phyloP scores from a whole-genome alignment of 2,329 filamentous ascomycete species.

The Sporothrix luriei region DNA sequence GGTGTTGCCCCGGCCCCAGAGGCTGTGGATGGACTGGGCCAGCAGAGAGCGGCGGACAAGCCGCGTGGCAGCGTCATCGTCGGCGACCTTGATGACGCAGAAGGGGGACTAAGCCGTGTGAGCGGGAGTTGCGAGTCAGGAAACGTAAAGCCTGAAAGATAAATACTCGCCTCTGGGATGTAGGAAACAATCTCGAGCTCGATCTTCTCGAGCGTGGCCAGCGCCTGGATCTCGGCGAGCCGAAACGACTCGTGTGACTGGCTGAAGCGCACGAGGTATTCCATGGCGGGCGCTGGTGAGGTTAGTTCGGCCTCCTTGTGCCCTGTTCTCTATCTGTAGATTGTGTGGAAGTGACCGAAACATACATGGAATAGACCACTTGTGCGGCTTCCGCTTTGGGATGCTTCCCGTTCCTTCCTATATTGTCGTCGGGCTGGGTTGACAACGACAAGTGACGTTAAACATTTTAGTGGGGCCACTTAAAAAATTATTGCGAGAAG shows the following conservation, averaged over 20 bases:
- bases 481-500: constrained; percentile 27
- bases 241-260: constrained; percentile 93
- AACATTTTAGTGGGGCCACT: constrained; percentile 32
- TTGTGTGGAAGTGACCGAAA: not conserved
- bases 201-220: constrained; percentile 70
- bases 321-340: not conserved
- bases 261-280: constrained; percentile 86
- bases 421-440: not conserved
- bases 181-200: constrained; percentile 76
- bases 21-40: constrained; percentile 79
- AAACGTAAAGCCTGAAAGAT: not conserved
- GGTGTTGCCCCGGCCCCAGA: constrained; percentile 75
- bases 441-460: constrained; percentile 24
- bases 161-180: constrained; percentile 64
- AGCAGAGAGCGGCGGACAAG: constrained; percentile 79
- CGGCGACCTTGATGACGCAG: constrained; percentile 72
- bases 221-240: constrained; percentile 76
- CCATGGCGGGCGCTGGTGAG: constrained; percentile 49
- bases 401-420: not conserved
- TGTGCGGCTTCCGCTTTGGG: not conserved
- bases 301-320: not conserved
- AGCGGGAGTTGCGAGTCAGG: not conserved
- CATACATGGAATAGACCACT: not conserved
- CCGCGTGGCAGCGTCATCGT: constrained; percentile 63
- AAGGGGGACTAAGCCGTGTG: constrained; percentile 71